These are phyloP conservation scores for Elymus sibiricus DNA, from an alignment of 176 grass and related monocot species.

Conservation along the genomic window DNA sequence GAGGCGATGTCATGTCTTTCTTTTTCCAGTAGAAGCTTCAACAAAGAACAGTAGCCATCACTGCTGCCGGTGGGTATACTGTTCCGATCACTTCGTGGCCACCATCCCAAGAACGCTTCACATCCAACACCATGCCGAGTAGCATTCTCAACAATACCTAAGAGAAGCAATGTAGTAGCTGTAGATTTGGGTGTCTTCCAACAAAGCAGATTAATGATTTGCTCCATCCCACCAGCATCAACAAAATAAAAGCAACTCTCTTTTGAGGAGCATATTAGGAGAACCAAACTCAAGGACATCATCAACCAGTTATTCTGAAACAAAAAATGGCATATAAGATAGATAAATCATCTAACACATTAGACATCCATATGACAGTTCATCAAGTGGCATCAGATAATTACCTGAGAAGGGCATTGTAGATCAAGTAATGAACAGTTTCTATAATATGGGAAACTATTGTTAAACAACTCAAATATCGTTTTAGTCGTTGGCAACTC, in stretches of 20 bases:
- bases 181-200: constrained; percentile 57
- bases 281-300: constrained; percentile 67
- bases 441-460: constrained; percentile 66
- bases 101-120: constrained; percentile 94
- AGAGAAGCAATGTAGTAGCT: constrained; percentile 64
- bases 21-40: constrained; percentile 85
- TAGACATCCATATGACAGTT: background rate
- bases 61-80: constrained; percentile 56
- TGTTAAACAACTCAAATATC: constrained; percentile 59
- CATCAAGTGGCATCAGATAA: constrained; percentile 25
- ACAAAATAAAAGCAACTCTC: constrained; percentile 90
- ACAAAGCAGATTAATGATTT: constrained; percentile 67
- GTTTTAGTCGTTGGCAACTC: constrained; percentile 50
- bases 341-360: constrained; percentile 12
- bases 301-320: constrained; percentile 68
- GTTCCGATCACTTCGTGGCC: constrained; percentile 47
- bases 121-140: constrained; percentile 84
- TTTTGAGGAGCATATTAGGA: constrained; percentile 84
- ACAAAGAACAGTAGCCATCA: constrained; percentile 69
- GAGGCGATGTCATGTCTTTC: constrained; percentile 86
- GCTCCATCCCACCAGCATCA: constrained; percentile 75
- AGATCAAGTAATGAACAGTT: constrained; percentile 41
- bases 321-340: constrained; percentile 10
- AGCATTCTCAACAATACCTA: constrained; percentile 75
- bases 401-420: constrained; percentile 60